Conservation (phyloP, 2,329 filamentous ascomycete genomes). For the Colletotrichum gloeosporioides region DNA sequence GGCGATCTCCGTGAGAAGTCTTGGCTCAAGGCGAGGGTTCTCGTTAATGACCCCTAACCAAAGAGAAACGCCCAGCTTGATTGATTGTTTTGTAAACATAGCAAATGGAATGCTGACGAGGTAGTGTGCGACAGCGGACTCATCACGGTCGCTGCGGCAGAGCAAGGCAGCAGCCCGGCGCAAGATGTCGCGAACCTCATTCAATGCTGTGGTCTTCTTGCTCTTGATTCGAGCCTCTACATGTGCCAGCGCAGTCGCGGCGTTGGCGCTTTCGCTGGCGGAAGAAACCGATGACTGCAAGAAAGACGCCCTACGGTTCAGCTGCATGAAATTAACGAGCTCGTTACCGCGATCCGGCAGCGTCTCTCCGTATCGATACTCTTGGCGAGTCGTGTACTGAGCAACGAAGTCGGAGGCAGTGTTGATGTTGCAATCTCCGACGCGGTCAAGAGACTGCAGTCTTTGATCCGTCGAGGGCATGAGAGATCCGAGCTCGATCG, state of each 20-base stretch:
- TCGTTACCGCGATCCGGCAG: slow-evolving; percentile 72
- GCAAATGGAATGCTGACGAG: slow-evolving; percentile 92
- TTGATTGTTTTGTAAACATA: slow-evolving; percentile 92
- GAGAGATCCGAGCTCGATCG: slow-evolving; percentile 86
- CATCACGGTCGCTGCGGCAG: slow-evolving; percentile 77
- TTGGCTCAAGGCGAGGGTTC: slow-evolving; percentile 85
- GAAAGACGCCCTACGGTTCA: slow-evolving; percentile 58
- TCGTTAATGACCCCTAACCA: slow-evolving; percentile 98
- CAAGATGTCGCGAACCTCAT: slow-evolving; percentile 81
- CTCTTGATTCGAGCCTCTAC: slow-evolving; percentile 74
- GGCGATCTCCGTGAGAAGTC: slow-evolving; percentile 84
- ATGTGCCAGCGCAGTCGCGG: slow-evolving; percentile 70
- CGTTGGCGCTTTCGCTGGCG: slow-evolving; percentile 62
- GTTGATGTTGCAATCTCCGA: slow-evolving; percentile 79
- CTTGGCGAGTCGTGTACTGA: slow-evolving; percentile 95
- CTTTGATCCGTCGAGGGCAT: slow-evolving; percentile 88
- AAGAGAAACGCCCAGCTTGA: slow-evolving; percentile 92
- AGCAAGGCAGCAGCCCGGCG: slow-evolving; percentile 85
- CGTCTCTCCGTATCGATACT: slow-evolving; percentile 87
- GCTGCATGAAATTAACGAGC: slow-evolving; percentile 65
- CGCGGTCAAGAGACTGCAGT: slow-evolving; percentile 79
- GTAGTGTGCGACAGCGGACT: slow-evolving; percentile 81
- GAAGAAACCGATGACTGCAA: slow-evolving; percentile 54
- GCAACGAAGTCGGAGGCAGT: slow-evolving; percentile 95
- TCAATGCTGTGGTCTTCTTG: slow-evolving; percentile 72